phyloP scores from a whole-genome alignment of 352 stramenopile genomes.

The Phytophthora tentaculata region DNA sequence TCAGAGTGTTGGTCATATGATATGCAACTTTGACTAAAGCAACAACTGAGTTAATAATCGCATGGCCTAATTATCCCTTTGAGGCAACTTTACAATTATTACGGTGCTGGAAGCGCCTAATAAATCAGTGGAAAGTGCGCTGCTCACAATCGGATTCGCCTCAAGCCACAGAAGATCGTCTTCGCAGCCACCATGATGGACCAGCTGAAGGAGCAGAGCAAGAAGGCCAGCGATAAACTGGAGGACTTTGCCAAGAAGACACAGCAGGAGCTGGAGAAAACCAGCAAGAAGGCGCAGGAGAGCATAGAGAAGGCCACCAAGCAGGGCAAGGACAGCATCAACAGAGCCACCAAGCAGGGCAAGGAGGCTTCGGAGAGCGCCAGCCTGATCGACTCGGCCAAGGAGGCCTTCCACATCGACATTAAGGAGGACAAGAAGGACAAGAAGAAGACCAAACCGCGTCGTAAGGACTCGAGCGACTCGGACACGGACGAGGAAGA shows the following conservation, averaged over 20 bases:
- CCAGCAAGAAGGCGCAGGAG: conserved; percentile 37
- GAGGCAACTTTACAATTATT: neutral
- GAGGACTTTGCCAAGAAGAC: conserved; percentile 38
- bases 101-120: neutral
- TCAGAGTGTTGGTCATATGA: conserved; percentile 9
- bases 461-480: conserved; percentile 43
- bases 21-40: conserved; percentile 5
- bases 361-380: conserved; percentile 32
- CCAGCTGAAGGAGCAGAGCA: conserved; percentile 51
- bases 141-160: conserved; percentile 24
- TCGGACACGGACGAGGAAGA: conserved; percentile 48
- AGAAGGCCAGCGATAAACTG: conserved; percentile 44
- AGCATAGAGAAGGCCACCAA: conserved; percentile 34
- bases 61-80: neutral
- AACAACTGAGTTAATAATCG: neutral
- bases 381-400: conserved; percentile 31
- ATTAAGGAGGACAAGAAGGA: conserved; percentile 43
- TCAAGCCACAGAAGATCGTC: conserved; percentile 18
- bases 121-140: conserved; percentile 3
- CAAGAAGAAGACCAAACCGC: conserved; percentile 37
- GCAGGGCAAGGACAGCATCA: conserved; percentile 33
- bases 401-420: conserved; percentile 46
- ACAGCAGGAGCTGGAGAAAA: conserved; percentile 37
- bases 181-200: conserved; percentile 39
- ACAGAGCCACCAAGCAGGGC: conserved; percentile 28